These are phyloP conservation scores for Skeletonema costatum DNA, from an alignment of 108 stramenopile species.

Conservation along the genomic window DNA sequence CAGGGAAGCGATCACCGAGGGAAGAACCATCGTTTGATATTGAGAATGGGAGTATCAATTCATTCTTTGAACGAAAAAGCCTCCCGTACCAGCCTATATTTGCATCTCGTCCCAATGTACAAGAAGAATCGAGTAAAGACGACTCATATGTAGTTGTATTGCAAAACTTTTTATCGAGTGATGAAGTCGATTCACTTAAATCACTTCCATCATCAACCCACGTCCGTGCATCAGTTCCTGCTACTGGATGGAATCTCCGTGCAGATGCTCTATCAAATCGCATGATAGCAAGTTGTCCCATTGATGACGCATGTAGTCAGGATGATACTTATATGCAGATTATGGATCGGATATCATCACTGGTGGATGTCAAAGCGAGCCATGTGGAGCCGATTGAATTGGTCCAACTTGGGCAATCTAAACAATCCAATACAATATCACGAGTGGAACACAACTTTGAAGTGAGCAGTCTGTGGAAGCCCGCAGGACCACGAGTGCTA, in stretches of 20 bases:
- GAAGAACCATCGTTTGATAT: slow-evolving; percentile 14
- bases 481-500: slow-evolving; percentile 49
- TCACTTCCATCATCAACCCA: slow-evolving; percentile 16
- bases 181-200: slow-evolving; percentile 26
- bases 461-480: slow-evolving; percentile 42
- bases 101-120: slow-evolving; percentile 15
- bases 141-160: slow-evolving; percentile 42
- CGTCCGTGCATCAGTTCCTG: not conserved
- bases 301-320: not conserved
- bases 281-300: slow-evolving; percentile 1
- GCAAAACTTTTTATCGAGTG: slow-evolving; percentile 33
- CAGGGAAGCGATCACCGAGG: slow-evolving; percentile 26
- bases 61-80: not conserved
- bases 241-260: not conserved
- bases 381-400: slow-evolving; percentile 49
- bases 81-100: slow-evolving; percentile 10
- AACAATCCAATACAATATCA: not conserved
- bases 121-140: slow-evolving; percentile 9
- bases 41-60: slow-evolving; percentile 1
- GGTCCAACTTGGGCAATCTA: not conserved
- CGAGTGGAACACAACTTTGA: slow-evolving; percentile 39
- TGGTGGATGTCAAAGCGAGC: slow-evolving; percentile 18
- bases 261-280: slow-evolving; percentile 10
- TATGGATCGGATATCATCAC: slow-evolving; percentile 34
- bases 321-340: slow-evolving; percentile 33